Conservation (phyloP, 2,329 filamentous ascomycete species). For the Calonectria pteridis region DNA sequence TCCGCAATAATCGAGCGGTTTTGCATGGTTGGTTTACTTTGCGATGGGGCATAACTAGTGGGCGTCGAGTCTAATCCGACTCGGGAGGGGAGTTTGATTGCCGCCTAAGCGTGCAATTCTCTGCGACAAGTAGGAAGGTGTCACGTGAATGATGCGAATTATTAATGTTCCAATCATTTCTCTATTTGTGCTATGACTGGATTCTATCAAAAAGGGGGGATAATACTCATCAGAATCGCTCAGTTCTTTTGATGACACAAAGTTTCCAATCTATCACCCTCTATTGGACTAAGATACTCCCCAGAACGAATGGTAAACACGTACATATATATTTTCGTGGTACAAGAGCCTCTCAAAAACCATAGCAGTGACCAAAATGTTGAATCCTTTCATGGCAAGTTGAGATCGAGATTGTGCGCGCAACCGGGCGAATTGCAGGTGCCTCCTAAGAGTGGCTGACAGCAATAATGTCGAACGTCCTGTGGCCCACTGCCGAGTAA, state of each 20-base stretch:
- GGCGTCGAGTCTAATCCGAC: neutral
- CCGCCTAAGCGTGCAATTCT: neutral
- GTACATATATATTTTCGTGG: too few relatives aligned
- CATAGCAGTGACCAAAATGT: too few relatives aligned
- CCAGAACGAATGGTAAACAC: too few relatives aligned
- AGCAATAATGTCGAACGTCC: conserved; percentile 7
- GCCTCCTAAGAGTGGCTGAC: neutral
- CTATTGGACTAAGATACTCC: too few relatives aligned
- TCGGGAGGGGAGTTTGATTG: neutral
- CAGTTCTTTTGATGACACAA: neutral
- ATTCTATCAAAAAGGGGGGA: neutral
- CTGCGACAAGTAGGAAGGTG: neutral
- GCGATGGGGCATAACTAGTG: neutral
- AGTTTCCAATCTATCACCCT: too few relatives aligned
- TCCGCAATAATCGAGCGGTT: neutral
- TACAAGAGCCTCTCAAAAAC: too few relatives aligned
- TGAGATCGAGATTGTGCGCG: neutral
- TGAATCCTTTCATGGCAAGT: too few relatives aligned
- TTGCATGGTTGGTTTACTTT: neutral
- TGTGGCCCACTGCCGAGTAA: conserved; percentile 5
- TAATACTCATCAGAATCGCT: neutral
- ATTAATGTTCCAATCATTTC: neutral
- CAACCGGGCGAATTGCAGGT: too few relatives aligned
- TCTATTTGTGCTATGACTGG: neutral
- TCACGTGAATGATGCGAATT: neutral